Evolutionary conservation across 768 basidiomycete genomes (phyloP).

Genomic region (Suillus sp.): DNA sequence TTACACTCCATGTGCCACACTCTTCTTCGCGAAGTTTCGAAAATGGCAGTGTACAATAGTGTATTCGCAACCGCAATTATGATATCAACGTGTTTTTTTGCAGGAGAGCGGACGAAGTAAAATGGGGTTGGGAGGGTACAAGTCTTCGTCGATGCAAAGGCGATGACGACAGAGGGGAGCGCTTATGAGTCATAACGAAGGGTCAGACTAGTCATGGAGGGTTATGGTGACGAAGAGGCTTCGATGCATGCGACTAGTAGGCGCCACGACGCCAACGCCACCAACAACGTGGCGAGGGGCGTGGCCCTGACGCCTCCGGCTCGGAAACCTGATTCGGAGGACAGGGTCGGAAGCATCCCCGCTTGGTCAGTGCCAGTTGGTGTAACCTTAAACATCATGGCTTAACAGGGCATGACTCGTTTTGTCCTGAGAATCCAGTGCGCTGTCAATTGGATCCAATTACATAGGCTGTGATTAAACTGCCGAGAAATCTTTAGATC

Average conservation of each 20-base stretch:
- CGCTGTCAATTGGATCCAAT: conserved; percentile 3
- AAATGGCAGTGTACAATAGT: neutral
- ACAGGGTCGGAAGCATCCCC: conserved; percentile 4
- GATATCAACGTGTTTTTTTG: neutral
- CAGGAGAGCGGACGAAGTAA: neutral
- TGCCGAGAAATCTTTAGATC: conserved; percentile 3
- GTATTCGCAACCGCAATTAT: conserved; percentile 2
- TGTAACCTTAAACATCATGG: conserved; percentile 3
- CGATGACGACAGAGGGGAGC: neutral
- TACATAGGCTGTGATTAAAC: neutral
- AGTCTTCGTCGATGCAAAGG: neutral
- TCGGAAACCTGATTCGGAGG: neutral
- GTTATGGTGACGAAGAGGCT: neutral
- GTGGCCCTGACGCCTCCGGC: neutral
- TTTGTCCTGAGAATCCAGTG: neutral
- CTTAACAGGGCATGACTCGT: neutral
- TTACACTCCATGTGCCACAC: no score
- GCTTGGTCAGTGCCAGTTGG: neutral
- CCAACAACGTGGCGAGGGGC: neutral
- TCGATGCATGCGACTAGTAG: neutral
- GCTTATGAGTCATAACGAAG: neutral
- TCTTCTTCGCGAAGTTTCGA: neutral
- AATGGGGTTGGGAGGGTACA: neutral
- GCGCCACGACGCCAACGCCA: neutral
- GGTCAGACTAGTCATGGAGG: neutral